Evolutionary conservation across 441 rosid species (phyloP).

Genomic region (Populus tomentosa): DNA sequence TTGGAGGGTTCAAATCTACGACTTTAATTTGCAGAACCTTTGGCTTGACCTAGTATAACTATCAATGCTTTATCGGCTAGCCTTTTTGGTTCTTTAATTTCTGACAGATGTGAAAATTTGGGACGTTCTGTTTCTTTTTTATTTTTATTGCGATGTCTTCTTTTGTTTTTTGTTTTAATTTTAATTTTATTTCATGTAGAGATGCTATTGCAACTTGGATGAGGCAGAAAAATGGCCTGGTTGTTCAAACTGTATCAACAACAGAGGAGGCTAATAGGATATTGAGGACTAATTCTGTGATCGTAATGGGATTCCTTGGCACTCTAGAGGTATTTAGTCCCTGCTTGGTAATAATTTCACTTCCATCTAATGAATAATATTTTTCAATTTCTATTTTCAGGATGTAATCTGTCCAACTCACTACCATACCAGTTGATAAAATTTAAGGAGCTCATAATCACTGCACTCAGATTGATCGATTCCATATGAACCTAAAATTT

Average conservation of each 20-base stretch:
- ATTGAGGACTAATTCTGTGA: slow-evolving; percentile 16
- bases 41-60: neutral
- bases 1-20: neutral
- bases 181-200: slow-evolving; percentile 14
- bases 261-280: slow-evolving; percentile 23
- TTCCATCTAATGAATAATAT: neutral
- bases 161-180: neutral
- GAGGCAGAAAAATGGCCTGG: slow-evolving; percentile 11
- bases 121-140: neutral
- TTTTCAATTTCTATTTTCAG: neutral
- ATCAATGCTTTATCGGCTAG: neutral
- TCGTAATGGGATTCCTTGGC: slow-evolving; percentile 35
- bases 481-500: neutral
- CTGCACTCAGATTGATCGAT: neutral
- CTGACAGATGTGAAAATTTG: neutral
- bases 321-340: slow-evolving; percentile 27
- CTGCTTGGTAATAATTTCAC: neutral
- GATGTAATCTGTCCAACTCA: neutral
- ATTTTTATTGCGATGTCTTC: neutral
- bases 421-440: neutral
- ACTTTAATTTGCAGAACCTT: neutral
- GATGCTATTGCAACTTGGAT: slow-evolving; percentile 38
- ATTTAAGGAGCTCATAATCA: neutral
- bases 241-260: slow-evolving; percentile 9
- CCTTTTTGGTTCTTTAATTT: neutral